These are phyloP conservation scores for Pythium vanterpoolii DNA, from an alignment of 352 stramenopile genomes.

Conservation along the genomic window DNA sequence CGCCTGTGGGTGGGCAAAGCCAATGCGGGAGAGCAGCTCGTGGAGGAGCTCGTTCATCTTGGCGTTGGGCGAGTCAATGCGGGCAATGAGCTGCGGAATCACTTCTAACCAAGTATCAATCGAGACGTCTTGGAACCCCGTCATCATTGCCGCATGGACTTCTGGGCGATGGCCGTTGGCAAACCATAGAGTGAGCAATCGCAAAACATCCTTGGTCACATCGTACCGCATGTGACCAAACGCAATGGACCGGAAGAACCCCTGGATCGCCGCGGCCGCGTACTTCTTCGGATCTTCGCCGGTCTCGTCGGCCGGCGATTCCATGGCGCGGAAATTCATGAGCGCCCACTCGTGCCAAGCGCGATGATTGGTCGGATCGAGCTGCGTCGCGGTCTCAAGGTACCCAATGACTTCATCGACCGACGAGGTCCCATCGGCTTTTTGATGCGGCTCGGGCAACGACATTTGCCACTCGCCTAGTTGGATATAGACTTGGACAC, in stretches of 20 bases:
- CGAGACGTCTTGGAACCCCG: constrained; percentile 91
- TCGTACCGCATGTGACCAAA: constrained; percentile 94
- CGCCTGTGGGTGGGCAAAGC: constrained; percentile 96
- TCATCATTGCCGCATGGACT: constrained; percentile 74
- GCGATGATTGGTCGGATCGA: constrained; percentile 93
- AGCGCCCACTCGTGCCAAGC: constrained; percentile 99
- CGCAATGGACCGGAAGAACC: constrained; percentile 97
- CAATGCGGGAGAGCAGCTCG: constrained; percentile 89
- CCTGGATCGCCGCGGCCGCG: constrained; percentile 93
- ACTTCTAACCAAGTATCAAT: constrained; percentile 99
- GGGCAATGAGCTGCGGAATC: constrained; percentile 97
- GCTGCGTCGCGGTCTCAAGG: constrained; percentile 73
- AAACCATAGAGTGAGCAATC: constrained; percentile 99
- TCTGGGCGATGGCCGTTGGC: constrained; percentile 93
- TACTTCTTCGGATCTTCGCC: constrained; percentile 63
- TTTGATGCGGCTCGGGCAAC: constrained; percentile 64
- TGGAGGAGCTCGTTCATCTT: constrained; percentile 82
- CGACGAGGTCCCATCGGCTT: constrained; percentile 53
- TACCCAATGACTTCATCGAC: constrained; percentile 76
- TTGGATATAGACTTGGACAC: constrained; percentile 86
- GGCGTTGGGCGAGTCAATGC: constrained; percentile 78
- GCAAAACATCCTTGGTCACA: constrained; percentile 97
- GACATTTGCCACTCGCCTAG: constrained; percentile 85
- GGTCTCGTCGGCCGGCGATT: constrained; percentile 57
- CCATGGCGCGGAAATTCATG: constrained; percentile 94